phyloP scores from a whole-genome alignment of 352 stramenopile species.

The Globisporangium nunn region DNA sequence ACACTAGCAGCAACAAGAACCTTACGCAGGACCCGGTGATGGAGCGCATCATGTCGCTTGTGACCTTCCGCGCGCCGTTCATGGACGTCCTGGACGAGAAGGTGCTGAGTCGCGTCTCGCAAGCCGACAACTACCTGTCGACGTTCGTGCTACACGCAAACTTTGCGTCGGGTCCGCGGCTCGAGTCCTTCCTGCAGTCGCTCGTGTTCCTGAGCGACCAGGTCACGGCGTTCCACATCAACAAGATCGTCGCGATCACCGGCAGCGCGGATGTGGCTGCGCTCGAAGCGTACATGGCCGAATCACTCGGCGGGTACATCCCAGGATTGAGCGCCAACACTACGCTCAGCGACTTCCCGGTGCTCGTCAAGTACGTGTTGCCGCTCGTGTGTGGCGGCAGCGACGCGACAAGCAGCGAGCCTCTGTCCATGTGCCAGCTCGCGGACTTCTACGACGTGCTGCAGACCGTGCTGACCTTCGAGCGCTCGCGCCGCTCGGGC shows the following conservation, averaged over 20 bases:
- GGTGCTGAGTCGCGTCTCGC: background rate
- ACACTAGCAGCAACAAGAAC: background rate
- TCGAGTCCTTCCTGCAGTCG: slow-evolving; percentile 7
- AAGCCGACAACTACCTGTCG: background rate
- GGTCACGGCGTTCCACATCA: slow-evolving; percentile 11
- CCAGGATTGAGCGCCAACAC: background rate
- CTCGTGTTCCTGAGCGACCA: slow-evolving; percentile 15
- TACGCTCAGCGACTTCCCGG: slow-evolving; percentile 10
- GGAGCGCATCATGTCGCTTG: background rate
- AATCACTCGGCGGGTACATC: background rate
- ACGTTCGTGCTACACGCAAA: background rate
- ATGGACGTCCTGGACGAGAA: background rate
- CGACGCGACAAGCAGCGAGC: slow-evolving; percentile 9
- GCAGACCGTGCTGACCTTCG: slow-evolving; percentile 8
- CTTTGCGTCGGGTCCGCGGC: background rate
- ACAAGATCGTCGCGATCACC: slow-evolving; percentile 6
- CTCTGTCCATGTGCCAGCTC: slow-evolving; percentile 15
- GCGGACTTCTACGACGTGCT: slow-evolving; percentile 13
- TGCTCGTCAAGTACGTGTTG: slow-evolving; percentile 5
- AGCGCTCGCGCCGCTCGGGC: background rate
- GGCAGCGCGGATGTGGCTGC: background rate
- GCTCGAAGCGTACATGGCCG: background rate
- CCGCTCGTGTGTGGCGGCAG: slow-evolving; percentile 4
- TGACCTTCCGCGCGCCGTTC: background rate
- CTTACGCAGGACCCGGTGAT: background rate